A percentile compares a stretch with the other conserved stretches of the same genome.
phyloP scores from a whole-genome alignment of 129 eudicot genomes.

The Flaveria trinervia region DNA sequence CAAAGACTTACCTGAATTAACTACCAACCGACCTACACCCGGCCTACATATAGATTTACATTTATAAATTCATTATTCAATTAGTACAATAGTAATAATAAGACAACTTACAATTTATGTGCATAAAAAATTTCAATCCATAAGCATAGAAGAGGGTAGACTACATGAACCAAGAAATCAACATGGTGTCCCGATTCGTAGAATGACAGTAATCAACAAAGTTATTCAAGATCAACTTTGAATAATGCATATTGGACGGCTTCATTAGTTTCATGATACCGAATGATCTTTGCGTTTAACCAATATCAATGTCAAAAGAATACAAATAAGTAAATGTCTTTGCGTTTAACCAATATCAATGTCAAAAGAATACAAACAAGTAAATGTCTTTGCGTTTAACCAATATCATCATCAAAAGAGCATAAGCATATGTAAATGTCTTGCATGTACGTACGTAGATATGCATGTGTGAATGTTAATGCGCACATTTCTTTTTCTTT shows the following conservation, averaged over 20 bases:
- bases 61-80: not conserved
- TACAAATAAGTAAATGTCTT: too few relatives aligned
- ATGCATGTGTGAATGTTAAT: not conserved
- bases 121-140: not conserved
- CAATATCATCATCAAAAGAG: too few relatives aligned
- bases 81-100: not conserved
- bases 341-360: too few relatives aligned
- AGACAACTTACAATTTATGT: constrained; percentile 15
- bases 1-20: too few relatives aligned
- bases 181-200: constrained; percentile 31
- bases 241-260: constrained; percentile 11
- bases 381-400: too few relatives aligned
- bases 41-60: too few relatives aligned
- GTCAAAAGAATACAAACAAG: too few relatives aligned
- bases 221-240: constrained; percentile 3
- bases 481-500: too few relatives aligned
- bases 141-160: constrained; percentile 24
- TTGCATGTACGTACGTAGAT: not conserved
- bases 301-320: not conserved
- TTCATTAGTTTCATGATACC: constrained; percentile 1
- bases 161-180: constrained; percentile 36
- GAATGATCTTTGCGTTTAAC: too few relatives aligned
- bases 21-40: too few relatives aligned
- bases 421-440: too few relatives aligned
- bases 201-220: constrained; percentile 28